phyloP scores from a whole-genome alignment of 2,329 filamentous ascomycete genomes.

The Nemania sp. region DNA sequence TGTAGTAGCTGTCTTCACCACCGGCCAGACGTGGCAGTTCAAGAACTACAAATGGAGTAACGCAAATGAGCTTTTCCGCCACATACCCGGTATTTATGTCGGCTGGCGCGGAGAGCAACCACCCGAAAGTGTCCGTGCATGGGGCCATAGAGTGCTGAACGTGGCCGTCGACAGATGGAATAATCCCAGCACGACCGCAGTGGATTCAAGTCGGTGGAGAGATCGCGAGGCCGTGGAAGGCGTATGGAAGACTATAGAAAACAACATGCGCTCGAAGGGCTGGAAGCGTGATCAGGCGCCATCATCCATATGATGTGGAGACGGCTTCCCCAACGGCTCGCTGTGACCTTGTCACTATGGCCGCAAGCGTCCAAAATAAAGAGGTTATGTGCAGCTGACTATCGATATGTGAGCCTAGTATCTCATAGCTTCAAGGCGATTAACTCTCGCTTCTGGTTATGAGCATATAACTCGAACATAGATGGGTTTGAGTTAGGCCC shows the following conservation, averaged over 20 bases:
- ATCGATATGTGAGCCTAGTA: too few species aligned
- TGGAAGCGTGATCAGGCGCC: slow-evolving; percentile 77
- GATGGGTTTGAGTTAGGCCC: too few species aligned
- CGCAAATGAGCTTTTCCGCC: slow-evolving; percentile 84
- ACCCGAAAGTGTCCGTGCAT: slow-evolving; percentile 76
- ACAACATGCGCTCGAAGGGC: slow-evolving; percentile 81
- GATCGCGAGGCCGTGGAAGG: slow-evolving; percentile 91
- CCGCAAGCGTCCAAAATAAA: neutral
- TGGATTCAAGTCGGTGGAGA: slow-evolving; percentile 68
- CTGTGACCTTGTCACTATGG: neutral
- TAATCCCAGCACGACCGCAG: slow-evolving; percentile 46
- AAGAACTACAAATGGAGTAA: slow-evolving; percentile 96
- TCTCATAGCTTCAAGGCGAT: too few species aligned
- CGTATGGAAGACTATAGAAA: slow-evolving; percentile 89
- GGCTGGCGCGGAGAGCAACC: slow-evolving; percentile 86
- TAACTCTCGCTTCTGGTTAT: too few species aligned
- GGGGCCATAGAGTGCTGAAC: slow-evolving; percentile 82
- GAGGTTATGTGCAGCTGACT: too few species aligned
- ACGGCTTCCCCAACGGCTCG: neutral
- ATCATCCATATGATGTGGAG: slow-evolving; percentile 45
- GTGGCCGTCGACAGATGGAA: slow-evolving; percentile 86
- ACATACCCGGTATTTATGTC: slow-evolving; percentile 84
- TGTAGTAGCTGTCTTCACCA: slow-evolving; percentile 95
- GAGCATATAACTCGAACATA: too few species aligned
- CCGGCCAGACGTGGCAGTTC: slow-evolving; percentile 97